Evolutionary conservation across 768 basidiomycete species (phyloP).

Genomic region (Crassisporium funariophilum): DNA sequence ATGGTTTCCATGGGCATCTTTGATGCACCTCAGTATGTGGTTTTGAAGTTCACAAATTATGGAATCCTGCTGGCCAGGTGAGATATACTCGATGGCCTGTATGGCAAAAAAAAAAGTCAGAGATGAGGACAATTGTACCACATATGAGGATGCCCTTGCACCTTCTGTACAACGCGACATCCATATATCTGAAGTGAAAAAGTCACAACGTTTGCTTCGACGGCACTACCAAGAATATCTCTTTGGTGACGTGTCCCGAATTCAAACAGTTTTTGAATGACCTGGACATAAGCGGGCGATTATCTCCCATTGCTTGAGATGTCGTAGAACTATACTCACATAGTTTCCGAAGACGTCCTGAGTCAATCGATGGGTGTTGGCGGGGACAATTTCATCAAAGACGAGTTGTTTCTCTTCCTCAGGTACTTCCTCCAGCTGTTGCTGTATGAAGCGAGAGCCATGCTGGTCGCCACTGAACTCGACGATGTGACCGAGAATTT

Average conservation of each 20-base stretch:
- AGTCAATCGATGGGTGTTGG: constrained; percentile 73
- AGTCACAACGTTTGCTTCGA: constrained; percentile 77
- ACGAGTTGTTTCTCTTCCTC: constrained; percentile 77
- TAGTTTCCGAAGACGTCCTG: constrained; percentile 98
- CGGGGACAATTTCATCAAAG: constrained; percentile 87
- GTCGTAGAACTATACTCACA: constrained; percentile 45
- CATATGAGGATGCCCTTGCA: no score
- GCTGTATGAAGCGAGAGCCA: constrained; percentile 97
- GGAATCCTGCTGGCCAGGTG: constrained; percentile 72
- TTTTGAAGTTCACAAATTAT: constrained; percentile 82
- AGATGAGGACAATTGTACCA: no score
- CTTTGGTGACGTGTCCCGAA: constrained; percentile 79
- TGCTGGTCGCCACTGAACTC: constrained; percentile 96
- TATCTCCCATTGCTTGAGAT: not conserved
- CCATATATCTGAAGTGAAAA: constrained; percentile 94
- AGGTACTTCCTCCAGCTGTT: constrained; percentile 62
- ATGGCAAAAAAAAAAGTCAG: constrained; percentile 13
- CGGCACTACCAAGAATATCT: constrained; percentile 61
- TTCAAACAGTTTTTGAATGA: constrained; percentile 93
- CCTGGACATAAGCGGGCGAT: constrained; percentile 44
- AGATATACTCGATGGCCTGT: constrained; percentile 82
- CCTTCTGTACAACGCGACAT: constrained; percentile 95
- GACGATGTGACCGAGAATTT: constrained; percentile 80
- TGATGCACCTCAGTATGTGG: constrained; percentile 82
- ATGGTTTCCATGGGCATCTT: constrained; percentile 93